Base-by-base conservation (phyloP, 2,329 filamentous ascomycete species). In the Xylaria multiplex region DNA sequence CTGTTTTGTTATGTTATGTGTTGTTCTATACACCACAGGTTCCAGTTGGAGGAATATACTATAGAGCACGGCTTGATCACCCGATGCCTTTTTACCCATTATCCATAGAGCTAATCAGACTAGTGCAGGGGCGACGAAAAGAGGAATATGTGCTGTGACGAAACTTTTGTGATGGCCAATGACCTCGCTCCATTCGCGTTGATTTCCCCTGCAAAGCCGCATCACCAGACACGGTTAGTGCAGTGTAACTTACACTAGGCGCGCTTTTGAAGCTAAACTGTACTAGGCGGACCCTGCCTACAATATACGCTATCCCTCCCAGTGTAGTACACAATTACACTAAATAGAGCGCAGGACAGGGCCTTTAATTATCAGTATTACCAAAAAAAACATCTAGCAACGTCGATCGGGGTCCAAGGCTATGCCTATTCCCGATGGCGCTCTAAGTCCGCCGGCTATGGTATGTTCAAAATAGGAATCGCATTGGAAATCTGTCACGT, bases 111-210 rank as follows among this genome's bases (percentile, higher is more conserved):
- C 37, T 40, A 40, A 40, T 40, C 37, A 40, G 52, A 16, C 42
- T 48, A 30, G 53, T 50, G 52, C 59, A 62, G 59, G 59, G 59
- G 53, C 32, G 27, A n/a, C 22, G 16, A 42, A 35, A 49, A 32
- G n/a, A 56, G 27, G 52, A 50, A 19, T 30, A 37, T 58, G 60
- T 58, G 60, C 60, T 63, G 60, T 63, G 60, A 63, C 27, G 19
- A 40, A 27, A 22, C 53, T 48, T 58, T 48, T 27, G 42, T 53
- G 14, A 57, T 22, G 48, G 37, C 54, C 60, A 63, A 63, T 58
- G n/a, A 16, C 30, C 2, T 52, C 27, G 53, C 46, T 24, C n/a
- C 45, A 40, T 35, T 62, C 52, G 11, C 14, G 52, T 43, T 14
- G 37, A 43, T 42, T 40, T 49, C 16, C 32, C 50, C 59, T 49